Conservation (phyloP, 1,139 yeast genomes). For the Meyerozyma carpophila region DNA sequence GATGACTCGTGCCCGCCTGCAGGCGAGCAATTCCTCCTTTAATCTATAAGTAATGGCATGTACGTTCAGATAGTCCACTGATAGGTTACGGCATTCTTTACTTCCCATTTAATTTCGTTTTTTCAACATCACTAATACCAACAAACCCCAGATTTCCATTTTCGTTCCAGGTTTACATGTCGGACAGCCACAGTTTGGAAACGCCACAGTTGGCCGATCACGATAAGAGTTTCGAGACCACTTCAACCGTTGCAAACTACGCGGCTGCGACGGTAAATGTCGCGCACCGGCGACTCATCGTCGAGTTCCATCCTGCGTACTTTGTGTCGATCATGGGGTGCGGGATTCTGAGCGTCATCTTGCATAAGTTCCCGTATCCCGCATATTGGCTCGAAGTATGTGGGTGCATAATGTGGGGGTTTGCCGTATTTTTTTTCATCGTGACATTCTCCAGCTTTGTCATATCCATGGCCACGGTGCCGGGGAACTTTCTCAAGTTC, state of each 20-base stretch:
- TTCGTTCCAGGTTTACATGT: background rate
- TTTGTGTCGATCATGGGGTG: constrained; percentile 82
- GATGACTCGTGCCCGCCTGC: no score
- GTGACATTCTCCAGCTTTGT: constrained; percentile 32
- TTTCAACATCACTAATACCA: no score
- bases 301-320: constrained; percentile 39
- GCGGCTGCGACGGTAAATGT: background rate
- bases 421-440: constrained; percentile 46
- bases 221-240: background rate
- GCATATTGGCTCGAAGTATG: constrained; percentile 55
- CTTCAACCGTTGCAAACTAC: background rate
- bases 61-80: no score
- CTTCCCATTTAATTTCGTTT: no score
- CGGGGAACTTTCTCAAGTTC: constrained; percentile 26
- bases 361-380: constrained; percentile 61
- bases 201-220: background rate
- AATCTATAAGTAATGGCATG: no score
- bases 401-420: constrained; percentile 51
- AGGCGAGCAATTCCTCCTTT: no score
- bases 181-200: background rate
- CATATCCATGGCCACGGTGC: constrained; percentile 31
- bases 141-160: no score
- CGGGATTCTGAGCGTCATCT: constrained; percentile 60
- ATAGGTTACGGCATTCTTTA: no score
- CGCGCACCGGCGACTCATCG: background rate